Base-by-base conservation (phyloP, 169 alveolate genomes). In the Theileria orientalis region DNA sequence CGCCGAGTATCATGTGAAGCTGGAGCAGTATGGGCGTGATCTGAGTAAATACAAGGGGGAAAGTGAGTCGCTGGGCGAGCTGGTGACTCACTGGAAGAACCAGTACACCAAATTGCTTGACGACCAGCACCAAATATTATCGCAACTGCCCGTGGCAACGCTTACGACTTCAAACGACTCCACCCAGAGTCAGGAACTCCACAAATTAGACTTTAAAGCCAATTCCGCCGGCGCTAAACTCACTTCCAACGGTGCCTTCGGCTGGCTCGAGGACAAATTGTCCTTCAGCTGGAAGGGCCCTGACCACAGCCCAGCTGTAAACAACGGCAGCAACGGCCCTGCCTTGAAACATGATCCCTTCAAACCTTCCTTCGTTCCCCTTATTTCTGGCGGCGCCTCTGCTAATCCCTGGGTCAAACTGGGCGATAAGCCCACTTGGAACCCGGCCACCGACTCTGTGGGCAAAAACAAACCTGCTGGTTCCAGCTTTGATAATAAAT, bases 121-220 rank as follows among this genome's bases (percentile, higher is more conserved):
- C 1, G 87, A 71, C 47, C 87, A 79, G 66, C 69, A 66, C 33
- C 68, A 79, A 42, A 64, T 79, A 27, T 47, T 79, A 69, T 69
- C 87, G 83, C 87, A 79, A 47, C 32, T 79, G 73, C 87, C 87
- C 35, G 54, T 79, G 21, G 57, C 56, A 62, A 79, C 64, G 51
- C 70, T 73, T 29, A 40, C 37, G 14, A 29, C 19, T 51, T 19
- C 61, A 49, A 54, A 29, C 46, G 46, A 49, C 60, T 2, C 25
- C 35, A 32, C 19, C 7, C 60, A 49, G 1, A 49, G 13, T 33
- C 60, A 49, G 60, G 60, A 49, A 49, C 60, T 49, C 21, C 60
- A 21, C 7, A 32, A 49, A 8, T 49, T 33, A n/a, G 35, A 21
- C 60, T 49, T 33, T 49, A 49, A 49, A 27, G 19, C 37, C 32